Conservation (phyloP, 352 stramenopile genomes). For the Pythium angustatum region DNA sequence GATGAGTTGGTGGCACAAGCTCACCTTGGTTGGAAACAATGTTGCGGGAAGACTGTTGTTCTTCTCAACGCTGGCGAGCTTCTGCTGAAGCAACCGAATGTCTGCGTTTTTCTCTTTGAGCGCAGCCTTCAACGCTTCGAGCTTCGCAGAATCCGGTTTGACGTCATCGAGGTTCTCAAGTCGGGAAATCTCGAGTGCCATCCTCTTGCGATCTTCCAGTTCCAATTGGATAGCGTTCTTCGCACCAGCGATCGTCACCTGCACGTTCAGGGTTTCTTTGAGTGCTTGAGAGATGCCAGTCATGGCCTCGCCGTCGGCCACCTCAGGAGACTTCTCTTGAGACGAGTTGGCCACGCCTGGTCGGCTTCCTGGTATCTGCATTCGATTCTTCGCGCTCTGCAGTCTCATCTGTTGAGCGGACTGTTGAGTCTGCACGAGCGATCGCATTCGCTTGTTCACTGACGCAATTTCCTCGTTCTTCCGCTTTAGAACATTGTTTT, state of each 20-base stretch:
- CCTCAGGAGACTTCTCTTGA: slow-evolving; percentile 17
- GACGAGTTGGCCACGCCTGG: neutral
- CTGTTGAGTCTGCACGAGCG: slow-evolving; percentile 34
- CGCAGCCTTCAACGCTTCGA: slow-evolving; percentile 38
- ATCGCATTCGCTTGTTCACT: slow-evolving; percentile 48
- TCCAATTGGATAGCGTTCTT: slow-evolving; percentile 56
- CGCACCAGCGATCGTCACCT: slow-evolving; percentile 47
- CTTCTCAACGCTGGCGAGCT: slow-evolving; percentile 55
- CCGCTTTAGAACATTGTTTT: slow-evolving; percentile 52
- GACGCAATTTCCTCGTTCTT: slow-evolving; percentile 53
- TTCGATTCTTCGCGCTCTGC: slow-evolving; percentile 28
- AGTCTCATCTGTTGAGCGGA: slow-evolving; percentile 29
- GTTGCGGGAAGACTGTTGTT: slow-evolving; percentile 38
- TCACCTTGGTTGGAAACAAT: slow-evolving; percentile 44
- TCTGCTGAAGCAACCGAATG: slow-evolving; percentile 66
- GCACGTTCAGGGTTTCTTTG: slow-evolving; percentile 41
- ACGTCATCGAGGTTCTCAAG: slow-evolving; percentile 4
- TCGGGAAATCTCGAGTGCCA: slow-evolving; percentile 48
- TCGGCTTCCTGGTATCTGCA: neutral
- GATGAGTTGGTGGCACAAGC: slow-evolving; percentile 58
- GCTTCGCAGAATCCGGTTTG: slow-evolving; percentile 1
- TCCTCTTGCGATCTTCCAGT: slow-evolving; percentile 50
- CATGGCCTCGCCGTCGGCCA: slow-evolving; percentile 28
- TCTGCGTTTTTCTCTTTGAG: slow-evolving; percentile 54
- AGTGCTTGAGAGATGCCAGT: slow-evolving; percentile 36